A percentile compares a stretch with the other conserved stretches of the same genome.
Conservation (phyloP, 2,329 filamentous ascomycete species). For the Erysiphe pisi region DNA sequence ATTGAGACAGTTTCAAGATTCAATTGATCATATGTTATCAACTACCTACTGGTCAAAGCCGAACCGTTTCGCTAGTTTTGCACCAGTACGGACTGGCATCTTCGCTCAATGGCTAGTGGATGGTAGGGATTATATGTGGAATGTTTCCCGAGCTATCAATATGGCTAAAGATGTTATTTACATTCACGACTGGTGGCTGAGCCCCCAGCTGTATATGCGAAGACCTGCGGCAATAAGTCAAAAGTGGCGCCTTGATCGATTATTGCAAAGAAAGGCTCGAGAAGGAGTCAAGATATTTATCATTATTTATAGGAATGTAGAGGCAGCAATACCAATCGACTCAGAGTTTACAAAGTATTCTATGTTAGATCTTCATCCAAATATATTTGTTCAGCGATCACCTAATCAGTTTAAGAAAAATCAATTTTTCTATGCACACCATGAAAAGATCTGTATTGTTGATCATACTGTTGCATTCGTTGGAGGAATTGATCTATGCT, state of each 20-base stretch:
- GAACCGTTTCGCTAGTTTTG: slow-evolving; percentile 88
- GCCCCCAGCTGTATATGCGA: slow-evolving; percentile 89
- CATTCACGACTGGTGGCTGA: slow-evolving; percentile 99
- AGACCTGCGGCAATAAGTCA: slow-evolving; percentile 91
- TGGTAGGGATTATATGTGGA: slow-evolving; percentile 98
- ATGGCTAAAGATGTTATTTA: slow-evolving; percentile 98
- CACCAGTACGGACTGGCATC: slow-evolving; percentile 73
- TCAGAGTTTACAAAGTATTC: slow-evolving; percentile 98
- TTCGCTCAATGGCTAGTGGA: slow-evolving; percentile 97
- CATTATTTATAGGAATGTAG: slow-evolving; percentile 96
- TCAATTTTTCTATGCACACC: slow-evolving; percentile 98
- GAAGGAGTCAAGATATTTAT: slow-evolving; percentile 97
- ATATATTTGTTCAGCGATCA: slow-evolving; percentile 90
- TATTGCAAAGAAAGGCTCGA: slow-evolving; percentile 84
- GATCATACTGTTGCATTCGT: slow-evolving; percentile 95
- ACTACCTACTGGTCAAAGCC: slow-evolving; percentile 71
- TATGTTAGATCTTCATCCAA: slow-evolving; percentile 85
- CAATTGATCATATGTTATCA: slow-evolving; percentile 72
- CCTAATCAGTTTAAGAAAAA: slow-evolving; percentile 98
- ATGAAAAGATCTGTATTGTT: slow-evolving; percentile 95
- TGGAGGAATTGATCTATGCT: slow-evolving; percentile 91
- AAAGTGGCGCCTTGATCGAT: slow-evolving; percentile 88
- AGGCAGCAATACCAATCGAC: slow-evolving; percentile 93
- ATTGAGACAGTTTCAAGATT: slow-evolving; percentile 85
- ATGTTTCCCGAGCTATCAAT: slow-evolving; percentile 88